Conservation (phyloP, 306 rosid genomes). For the Lathyrus oleraceus region DNA sequence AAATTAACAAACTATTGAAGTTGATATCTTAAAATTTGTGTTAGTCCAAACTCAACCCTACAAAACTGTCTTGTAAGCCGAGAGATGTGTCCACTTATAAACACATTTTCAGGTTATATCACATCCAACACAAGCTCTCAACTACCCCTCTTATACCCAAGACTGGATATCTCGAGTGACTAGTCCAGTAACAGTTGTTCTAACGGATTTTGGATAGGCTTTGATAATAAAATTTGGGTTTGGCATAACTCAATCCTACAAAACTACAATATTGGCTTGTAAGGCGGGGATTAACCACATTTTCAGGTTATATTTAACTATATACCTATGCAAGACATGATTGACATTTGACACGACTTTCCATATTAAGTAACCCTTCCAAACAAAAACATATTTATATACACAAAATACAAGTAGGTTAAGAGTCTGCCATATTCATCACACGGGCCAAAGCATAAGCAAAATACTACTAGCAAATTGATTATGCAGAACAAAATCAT, state of each 20-base stretch:
- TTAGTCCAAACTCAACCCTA: background rate
- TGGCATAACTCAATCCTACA: background rate
- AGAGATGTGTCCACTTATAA: background rate
- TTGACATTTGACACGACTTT: background rate
- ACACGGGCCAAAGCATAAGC: background rate
- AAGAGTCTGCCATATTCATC: conserved; percentile 11
- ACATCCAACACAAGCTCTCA: background rate
- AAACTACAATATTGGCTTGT: background rate
- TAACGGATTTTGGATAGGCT: background rate
- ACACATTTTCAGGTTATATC: background rate
- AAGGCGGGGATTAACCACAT: background rate
- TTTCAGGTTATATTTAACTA: background rate
- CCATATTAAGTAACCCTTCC: conserved; percentile 13
- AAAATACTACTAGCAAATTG: conserved; percentile 4
- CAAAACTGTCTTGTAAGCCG: background rate
- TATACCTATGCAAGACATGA: conserved; percentile 7
- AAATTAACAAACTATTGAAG: no score
- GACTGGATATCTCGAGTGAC: background rate
- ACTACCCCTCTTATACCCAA: background rate
- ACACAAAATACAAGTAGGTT: conserved; percentile 11
- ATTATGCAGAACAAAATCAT: background rate
- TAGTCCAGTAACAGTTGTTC: background rate
- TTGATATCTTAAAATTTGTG: no score
- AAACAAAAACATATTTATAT: conserved; percentile 13
- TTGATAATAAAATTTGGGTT: background rate